A percentile compares a stretch with the other conserved stretches of the same genome.
phyloP scores from a whole-genome alignment of 139 green algal species.

The Raphidocelis subcapitata region DNA sequence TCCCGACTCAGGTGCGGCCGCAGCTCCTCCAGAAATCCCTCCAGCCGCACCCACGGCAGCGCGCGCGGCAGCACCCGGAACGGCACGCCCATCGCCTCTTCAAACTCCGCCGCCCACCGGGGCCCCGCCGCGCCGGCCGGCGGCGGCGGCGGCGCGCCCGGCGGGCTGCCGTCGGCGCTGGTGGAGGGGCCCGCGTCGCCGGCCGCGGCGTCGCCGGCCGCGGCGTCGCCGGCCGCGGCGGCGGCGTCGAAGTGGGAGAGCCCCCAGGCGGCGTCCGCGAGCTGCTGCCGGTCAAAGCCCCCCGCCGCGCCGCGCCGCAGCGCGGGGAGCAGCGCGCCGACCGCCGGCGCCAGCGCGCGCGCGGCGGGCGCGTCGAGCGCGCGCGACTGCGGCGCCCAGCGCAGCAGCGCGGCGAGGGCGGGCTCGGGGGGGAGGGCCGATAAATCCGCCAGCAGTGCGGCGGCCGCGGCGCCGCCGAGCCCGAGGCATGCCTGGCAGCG shows the following conservation, averaged over 20 bases:
- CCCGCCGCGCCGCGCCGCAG: background rate
- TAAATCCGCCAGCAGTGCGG: background rate
- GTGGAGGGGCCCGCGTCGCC: too few relatives aligned
- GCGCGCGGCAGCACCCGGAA: conserved; percentile 32
- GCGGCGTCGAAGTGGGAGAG: conserved; percentile 23
- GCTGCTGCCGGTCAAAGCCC: conserved; percentile 25
- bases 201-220: too few relatives aligned
- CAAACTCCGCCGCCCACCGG: background rate
- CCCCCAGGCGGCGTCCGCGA: conserved; percentile 33
- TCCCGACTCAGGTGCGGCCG: conserved; percentile 21
- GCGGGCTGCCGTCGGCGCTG: too few relatives aligned
- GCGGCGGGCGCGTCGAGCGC: too few relatives aligned
- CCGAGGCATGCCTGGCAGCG: background rate
- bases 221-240: too few relatives aligned
- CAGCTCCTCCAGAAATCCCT: conserved; percentile 34
- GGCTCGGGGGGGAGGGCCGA: background rate
- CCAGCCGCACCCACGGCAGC: conserved; percentile 26
- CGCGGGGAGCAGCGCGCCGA: too few relatives aligned
- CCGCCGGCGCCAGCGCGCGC: too few relatives aligned
- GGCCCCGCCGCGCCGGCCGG: background rate
- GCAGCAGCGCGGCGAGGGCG: background rate
- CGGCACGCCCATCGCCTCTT: conserved; percentile 25
- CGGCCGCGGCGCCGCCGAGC: background rate
- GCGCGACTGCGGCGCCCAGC: background rate
- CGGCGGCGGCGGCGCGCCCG: conserved; percentile 4